These are phyloP conservation scores for Euryodendron excelsum DNA, from an alignment of 148 eudicot species.

Conservation along the genomic window DNA sequence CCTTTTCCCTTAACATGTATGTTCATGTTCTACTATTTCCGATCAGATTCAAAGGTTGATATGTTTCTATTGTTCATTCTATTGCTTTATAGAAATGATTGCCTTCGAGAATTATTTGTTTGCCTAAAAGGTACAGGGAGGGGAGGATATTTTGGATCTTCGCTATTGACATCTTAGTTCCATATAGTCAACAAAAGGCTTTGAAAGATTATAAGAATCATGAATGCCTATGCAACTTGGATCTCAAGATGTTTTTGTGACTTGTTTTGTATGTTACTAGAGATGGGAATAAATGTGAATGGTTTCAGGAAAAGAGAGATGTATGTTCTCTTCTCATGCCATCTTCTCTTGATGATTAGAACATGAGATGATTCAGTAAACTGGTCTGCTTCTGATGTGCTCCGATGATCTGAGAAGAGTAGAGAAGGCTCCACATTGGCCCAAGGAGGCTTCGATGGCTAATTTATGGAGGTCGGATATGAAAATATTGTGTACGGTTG, in stretches of 20 bases:
- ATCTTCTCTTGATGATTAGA: background rate
- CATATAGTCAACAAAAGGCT: background rate
- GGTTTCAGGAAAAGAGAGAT: background rate
- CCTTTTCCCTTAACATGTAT: background rate
- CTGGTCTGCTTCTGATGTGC: too few relatives aligned
- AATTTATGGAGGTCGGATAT: too few relatives aligned
- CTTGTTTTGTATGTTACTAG: background rate
- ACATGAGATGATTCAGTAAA: too few relatives aligned
- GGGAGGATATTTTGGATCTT: too few relatives aligned
- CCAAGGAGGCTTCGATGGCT: too few relatives aligned
- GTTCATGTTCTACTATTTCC: background rate
- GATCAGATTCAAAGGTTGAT: background rate
- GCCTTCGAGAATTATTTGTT: background rate
- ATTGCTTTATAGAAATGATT: background rate
- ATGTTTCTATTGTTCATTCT: background rate
- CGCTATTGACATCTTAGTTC: background rate
- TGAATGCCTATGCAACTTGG: too few relatives aligned
- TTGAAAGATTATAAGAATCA: too few relatives aligned
- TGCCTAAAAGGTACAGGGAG: background rate
- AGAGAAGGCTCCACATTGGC: too few relatives aligned
- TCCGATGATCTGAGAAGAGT: too few relatives aligned
- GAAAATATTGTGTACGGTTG: too few relatives aligned
- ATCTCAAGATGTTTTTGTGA: background rate
- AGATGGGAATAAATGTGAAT: background rate
- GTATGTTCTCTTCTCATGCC: background rate